Percentiles rank a stretch among this genome's conserved stretches.
Conservation (phyloP, 768 basidiomycete species). For the Macrocybe gigantea region DNA sequence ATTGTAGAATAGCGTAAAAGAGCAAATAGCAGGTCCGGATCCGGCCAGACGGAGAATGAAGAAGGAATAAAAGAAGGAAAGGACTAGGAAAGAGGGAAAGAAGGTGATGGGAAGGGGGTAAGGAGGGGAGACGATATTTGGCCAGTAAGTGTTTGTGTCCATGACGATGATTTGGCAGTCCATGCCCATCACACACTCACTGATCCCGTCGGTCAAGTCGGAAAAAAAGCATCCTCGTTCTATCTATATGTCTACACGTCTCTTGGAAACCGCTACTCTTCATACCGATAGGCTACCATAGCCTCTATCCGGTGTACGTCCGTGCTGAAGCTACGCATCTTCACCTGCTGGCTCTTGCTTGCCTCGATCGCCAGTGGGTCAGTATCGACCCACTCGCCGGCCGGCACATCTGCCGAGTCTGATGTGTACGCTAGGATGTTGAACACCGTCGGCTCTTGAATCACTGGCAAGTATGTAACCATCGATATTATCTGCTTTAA, state of each 20-base stretch:
- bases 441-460: conserved; percentile 94
- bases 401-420: conserved; percentile 87
- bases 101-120: conserved; percentile 9
- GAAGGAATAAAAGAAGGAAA: conserved; percentile 16
- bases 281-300: conserved; percentile 96
- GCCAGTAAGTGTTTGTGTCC: conserved; percentile 15
- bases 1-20: conserved; percentile 28
- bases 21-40: conserved; percentile 35
- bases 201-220: conserved; percentile 25
- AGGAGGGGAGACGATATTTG: conserved; percentile 7
- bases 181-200: not conserved
- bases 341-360: conserved; percentile 89
- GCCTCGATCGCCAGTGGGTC: conserved; percentile 91
- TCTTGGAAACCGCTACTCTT: conserved; percentile 40
- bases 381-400: conserved; percentile 93
- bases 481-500: conserved; percentile 97
- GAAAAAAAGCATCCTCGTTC: not conserved
- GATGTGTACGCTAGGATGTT: conserved; percentile 96
- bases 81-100: conserved; percentile 11
- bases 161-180: conserved; percentile 18
- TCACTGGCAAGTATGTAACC: conserved; percentile 93
- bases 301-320: conserved; percentile 97
- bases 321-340: conserved; percentile 93
- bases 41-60: conserved; percentile 42
- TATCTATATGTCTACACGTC: not conserved